Conservation (phyloP, 2,329 filamentous ascomycete species). For the Ophiostoma himal-ulmi region DNA sequence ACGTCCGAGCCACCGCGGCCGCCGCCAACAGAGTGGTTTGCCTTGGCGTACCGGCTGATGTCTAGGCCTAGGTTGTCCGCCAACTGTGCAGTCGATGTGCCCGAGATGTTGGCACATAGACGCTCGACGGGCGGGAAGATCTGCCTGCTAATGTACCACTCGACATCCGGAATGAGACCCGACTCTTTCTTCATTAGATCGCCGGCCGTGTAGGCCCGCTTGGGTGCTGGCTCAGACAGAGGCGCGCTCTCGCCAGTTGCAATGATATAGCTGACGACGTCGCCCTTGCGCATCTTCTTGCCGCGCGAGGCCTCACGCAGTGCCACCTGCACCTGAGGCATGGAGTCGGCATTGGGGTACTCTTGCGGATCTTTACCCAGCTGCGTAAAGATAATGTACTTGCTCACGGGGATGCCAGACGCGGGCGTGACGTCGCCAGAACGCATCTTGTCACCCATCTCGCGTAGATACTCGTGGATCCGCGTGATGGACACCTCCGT, state of each 20-base stretch:
- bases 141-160: constrained; percentile 97
- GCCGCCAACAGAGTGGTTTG: constrained; percentile 34
- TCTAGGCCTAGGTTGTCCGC: constrained; percentile 93
- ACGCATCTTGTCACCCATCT: constrained; percentile 81
- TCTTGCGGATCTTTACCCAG: constrained; percentile 90
- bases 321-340: constrained; percentile 96
- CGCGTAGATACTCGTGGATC: constrained; percentile 87
- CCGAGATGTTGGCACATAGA: constrained; percentile 90
- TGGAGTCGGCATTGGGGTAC: constrained; percentile 87
- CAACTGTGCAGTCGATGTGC: constrained; percentile 82
- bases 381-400: constrained; percentile 98
- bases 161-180: constrained; percentile 78
- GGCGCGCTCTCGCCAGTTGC: constrained; percentile 51
- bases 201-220: constrained; percentile 80
- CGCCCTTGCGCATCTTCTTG: constrained; percentile 82
- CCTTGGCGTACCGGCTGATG: constrained; percentile 66
- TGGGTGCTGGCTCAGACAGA: constrained; percentile 63
- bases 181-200: constrained; percentile 76
- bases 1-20: constrained; percentile 44
- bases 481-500: constrained; percentile 79
- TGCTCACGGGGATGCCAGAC: constrained; percentile 54
- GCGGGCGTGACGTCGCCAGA: constrained; percentile 52
- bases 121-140: constrained; percentile 97
- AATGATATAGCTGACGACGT: constrained; percentile 94
- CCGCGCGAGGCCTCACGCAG: constrained; percentile 80